Percentiles rank a stretch among this genome's conserved stretches.
Conservation (phyloP, 2,329 filamentous ascomycete species). For the Paraphaeosphaeria minitans region DNA sequence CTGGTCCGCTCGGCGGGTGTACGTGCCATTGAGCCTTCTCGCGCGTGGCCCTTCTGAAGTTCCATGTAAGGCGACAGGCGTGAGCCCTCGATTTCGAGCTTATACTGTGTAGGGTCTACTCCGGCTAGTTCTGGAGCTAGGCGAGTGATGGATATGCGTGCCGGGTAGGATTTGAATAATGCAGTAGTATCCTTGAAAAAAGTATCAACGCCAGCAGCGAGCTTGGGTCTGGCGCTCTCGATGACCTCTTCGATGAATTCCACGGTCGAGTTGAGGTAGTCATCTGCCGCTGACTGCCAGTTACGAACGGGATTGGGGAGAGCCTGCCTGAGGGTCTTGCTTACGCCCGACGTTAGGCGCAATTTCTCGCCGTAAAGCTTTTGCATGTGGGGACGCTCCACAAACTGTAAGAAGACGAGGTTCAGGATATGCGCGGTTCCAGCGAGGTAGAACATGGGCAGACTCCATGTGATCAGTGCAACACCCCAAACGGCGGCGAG, state of each 20-base stretch:
- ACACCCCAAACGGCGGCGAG: slow-evolving; percentile 95
- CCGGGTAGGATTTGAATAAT: slow-evolving; percentile 87
- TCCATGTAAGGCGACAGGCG: slow-evolving; percentile 54
- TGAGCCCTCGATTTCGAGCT: slow-evolving; percentile 73
- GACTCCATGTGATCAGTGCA: slow-evolving; percentile 90
- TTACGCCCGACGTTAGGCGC: slow-evolving; percentile 85
- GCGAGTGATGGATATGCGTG: slow-evolving; percentile 80
- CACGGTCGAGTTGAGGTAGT: slow-evolving; percentile 81
- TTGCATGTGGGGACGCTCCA: slow-evolving; percentile 97
- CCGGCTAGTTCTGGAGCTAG: slow-evolving; percentile 81
- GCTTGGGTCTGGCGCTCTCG: slow-evolving; percentile 81
- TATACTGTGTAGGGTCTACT: slow-evolving; percentile 79
- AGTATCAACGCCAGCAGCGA: slow-evolving; percentile 82
- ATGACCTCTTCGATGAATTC: slow-evolving; percentile 92
- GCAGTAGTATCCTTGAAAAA: slow-evolving; percentile 87
- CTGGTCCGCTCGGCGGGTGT: slow-evolving; percentile 65
- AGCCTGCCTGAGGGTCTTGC: slow-evolving; percentile 86
- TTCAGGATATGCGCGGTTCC: slow-evolving; percentile 84
- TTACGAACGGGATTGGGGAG: slow-evolving; percentile 82
- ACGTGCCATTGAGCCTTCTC: slow-evolving; percentile 73
- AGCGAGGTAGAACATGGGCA: slow-evolving; percentile 83
- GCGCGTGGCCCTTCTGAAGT: slow-evolving; percentile 68
- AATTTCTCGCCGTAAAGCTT: slow-evolving; percentile 90
- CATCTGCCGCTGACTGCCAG: slow-evolving; percentile 86
- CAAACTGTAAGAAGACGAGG: slow-evolving; percentile 85